Evolutionary conservation across 192 early-diverging fungal genomes (phyloP), one percentile per base, ranked within the genome.

Genomic region (Spizellomyces sp.): DNA sequence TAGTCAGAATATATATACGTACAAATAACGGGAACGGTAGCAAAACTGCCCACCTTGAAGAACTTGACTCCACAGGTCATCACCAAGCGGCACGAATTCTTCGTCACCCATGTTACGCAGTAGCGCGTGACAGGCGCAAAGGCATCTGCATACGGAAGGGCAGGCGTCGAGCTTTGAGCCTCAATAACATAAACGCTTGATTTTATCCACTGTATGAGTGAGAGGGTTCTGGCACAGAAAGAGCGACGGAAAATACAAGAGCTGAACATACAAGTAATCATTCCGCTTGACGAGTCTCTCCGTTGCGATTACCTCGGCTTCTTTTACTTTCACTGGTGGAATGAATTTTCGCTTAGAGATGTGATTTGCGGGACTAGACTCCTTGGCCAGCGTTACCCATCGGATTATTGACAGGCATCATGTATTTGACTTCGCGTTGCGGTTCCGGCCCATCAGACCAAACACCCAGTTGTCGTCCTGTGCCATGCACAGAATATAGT

Each of bases 401-500:
- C 9, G 91, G 87, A 62, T 90, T 88, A 52, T 85, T 90, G 36
- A 92, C 83, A 0, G 88, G 85, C 86, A 92, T 90, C 22, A 81
- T 82, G 60, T 82, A 90, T 27, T 82, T 88, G 4, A 89, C 63
- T 5, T 75, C 76, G 46, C 89, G 78, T 10, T 50, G 12, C 12
- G 50, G 17, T 12, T 54, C 17, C 50, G 50, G 50, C 12, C 50
- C 50, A n/a, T 54, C 50, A n/a, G 50, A 54, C 50, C 50, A 54
- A n/a, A n/a, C 2, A n/a, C 50, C 50, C 0, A 2, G 0, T 54
- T 12, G 12, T 54, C 50, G 12, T 12, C 50, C 50, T 54, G 50
- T n/a, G 17, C 4, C 27, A 36, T 36, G 27, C 27, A 36, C 27
- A 3, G 27, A 36, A 36, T 36, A 36, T 36, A 36, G 27, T 36